Percentiles rank a stretch among this genome's conserved stretches.
phyloP scores from a whole-genome alignment of 257 asterid genomes.

The Fraxinus pennsylvanica region DNA sequence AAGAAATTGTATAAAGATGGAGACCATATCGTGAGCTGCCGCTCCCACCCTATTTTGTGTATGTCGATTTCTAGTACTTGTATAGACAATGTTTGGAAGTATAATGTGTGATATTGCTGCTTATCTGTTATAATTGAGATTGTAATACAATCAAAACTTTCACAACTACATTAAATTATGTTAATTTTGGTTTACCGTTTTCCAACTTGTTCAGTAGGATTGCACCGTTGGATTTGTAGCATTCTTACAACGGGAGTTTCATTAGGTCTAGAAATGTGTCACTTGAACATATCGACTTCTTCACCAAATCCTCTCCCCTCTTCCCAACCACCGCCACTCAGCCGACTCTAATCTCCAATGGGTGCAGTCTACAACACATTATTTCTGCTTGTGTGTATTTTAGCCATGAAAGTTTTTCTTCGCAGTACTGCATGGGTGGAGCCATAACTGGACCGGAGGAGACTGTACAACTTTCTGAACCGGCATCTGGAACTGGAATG shows the following conservation, averaged over 20 bases:
- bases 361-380: too few relatives aligned
- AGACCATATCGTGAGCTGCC: constrained; percentile 25
- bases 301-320: too few relatives aligned
- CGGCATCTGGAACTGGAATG: constrained; percentile 42
- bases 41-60: not conserved
- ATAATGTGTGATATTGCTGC: not conserved
- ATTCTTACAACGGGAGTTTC: too few relatives aligned
- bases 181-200: too few relatives aligned
- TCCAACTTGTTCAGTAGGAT: too few relatives aligned
- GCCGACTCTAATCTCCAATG: too few relatives aligned
- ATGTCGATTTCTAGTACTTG: not conserved
- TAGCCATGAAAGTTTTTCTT: constrained; percentile 20
- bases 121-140: not conserved
- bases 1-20: constrained; percentile 24
- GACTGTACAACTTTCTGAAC: constrained; percentile 35
- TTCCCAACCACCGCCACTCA: too few relatives aligned
- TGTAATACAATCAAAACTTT: not conserved
- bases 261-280: too few relatives aligned
- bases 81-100: not conserved
- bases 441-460: constrained; percentile 72
- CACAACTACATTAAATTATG: not conserved
- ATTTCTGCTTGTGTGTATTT: too few relatives aligned
- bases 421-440: constrained; percentile 71
- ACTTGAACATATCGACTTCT: too few relatives aligned
- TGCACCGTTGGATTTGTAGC: too few relatives aligned